Evolutionary conservation across 441 rosid genomes (phyloP).

Genomic region (Erodium texanum): DNA sequence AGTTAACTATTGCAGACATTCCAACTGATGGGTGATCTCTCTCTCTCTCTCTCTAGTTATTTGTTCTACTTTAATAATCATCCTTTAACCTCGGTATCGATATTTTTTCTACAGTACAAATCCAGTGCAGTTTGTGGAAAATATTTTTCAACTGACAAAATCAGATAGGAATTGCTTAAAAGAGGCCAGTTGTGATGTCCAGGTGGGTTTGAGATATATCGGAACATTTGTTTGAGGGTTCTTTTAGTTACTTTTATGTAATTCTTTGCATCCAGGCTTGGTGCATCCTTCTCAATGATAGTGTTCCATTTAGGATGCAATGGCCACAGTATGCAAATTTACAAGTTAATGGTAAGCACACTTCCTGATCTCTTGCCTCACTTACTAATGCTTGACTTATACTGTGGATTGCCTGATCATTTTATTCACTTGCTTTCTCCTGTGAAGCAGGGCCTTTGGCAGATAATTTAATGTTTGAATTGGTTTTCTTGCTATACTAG

Average conservation of each 20-base stretch:
- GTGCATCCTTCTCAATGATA: slow-evolving; percentile 24
- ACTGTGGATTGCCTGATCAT: neutral
- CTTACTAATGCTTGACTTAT: neutral
- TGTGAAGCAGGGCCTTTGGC: neutral
- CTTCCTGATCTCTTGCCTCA: slow-evolving; percentile 1
- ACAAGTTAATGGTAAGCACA: slow-evolving; percentile 18
- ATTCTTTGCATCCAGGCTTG: slow-evolving; percentile 16
- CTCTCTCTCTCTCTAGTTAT: slow-evolving; percentile 5
- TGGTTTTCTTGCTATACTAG: neutral
- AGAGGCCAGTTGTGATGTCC: slow-evolving; percentile 15
- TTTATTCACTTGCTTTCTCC: neutral
- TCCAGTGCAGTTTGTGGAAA: slow-evolving; percentile 11
- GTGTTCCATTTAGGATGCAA: slow-evolving; percentile 20
- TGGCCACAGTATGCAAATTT: slow-evolving; percentile 18
- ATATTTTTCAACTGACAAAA: slow-evolving; percentile 13
- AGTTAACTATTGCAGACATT: slow-evolving; percentile 11
- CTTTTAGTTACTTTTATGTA: neutral
- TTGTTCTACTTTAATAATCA: neutral
- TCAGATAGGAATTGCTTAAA: slow-evolving; percentile 11
- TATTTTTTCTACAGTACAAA: slow-evolving; percentile 12
- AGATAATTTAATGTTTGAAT: neutral
- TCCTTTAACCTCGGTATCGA: slow-evolving; percentile 1
- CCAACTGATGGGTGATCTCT: slow-evolving; percentile 21
- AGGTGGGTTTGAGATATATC: slow-evolving; percentile 15
- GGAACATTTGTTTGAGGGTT: neutral